A percentile compares a stretch with the other conserved stretches of the same genome.
These are phyloP conservation scores for Gryganskiella cystojenkinii DNA, from an alignment of 192 early-diverging fungal species.

Conservation along the genomic window DNA sequence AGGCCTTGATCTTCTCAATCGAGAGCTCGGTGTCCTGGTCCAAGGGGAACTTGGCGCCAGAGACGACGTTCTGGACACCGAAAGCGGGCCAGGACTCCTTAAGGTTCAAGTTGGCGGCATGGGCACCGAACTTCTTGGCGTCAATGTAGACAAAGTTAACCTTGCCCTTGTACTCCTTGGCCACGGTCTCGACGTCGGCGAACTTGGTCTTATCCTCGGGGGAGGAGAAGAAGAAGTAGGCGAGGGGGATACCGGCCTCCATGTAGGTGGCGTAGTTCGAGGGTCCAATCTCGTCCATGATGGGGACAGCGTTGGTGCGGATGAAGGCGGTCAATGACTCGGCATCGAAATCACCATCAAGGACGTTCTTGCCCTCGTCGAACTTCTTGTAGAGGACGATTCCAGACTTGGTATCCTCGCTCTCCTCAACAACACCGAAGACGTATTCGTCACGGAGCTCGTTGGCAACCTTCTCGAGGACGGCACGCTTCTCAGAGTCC, in stretches of 20 bases:
- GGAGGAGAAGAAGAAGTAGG: conserved; percentile 84
- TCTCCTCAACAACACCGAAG: conserved; percentile 84
- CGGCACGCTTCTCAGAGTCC: conserved; percentile 71
- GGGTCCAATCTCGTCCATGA: conserved; percentile 91
- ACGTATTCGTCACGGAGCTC: conserved; percentile 85
- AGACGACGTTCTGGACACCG: conserved; percentile 83
- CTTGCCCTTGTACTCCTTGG: conserved; percentile 89
- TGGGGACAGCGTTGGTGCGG: conserved; percentile 82
- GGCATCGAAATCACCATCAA: conserved; percentile 67
- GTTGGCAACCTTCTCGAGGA: conserved; percentile 78
- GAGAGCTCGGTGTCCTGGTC: conserved; percentile 75
- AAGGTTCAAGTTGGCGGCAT: conserved; percentile 90
- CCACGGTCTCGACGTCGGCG: conserved; percentile 73
- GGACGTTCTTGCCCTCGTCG: conserved; percentile 86
- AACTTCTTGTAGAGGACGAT: conserved; percentile 92
- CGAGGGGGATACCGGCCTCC: conserved; percentile 88
- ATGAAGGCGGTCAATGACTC: conserved; percentile 76
- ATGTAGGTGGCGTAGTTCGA: conserved; percentile 92
- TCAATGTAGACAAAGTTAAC: conserved; percentile 94
- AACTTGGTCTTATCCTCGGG: conserved; percentile 68
- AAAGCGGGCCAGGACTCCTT: conserved; percentile 95
- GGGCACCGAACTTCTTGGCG: conserved; percentile 83
- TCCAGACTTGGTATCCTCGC: conserved; percentile 63
- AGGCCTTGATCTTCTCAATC: conserved; percentile 63
- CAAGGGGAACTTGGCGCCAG: conserved; percentile 88